phyloP scores from a whole-genome alignment of 2,329 filamentous ascomycete species.

The Aaosphaeria arxii region DNA sequence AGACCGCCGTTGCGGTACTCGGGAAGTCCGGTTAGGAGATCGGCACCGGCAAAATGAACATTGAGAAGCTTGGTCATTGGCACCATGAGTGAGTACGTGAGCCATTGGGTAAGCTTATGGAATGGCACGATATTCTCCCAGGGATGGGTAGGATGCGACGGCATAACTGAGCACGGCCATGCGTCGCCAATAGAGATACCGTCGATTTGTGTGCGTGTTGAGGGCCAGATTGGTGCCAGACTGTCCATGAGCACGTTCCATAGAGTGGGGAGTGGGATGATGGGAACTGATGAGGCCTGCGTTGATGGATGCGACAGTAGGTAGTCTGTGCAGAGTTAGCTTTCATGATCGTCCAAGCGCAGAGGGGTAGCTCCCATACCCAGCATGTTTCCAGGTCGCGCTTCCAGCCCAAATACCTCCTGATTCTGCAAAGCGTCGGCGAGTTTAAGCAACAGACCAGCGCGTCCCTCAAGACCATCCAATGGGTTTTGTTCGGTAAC shows the following conservation, averaged over 20 bases:
- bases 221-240: conserved; percentile 82
- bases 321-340: conserved; percentile 60
- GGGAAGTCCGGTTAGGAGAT: conserved; percentile 83
- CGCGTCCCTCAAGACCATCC: conserved; percentile 79
- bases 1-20: conserved; percentile 75
- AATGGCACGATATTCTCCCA: conserved; percentile 87
- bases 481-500: conserved; percentile 77
- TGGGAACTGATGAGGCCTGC: conserved; percentile 81
- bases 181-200: conserved; percentile 87
- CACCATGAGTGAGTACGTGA: conserved; percentile 90
- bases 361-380: conserved; percentile 53
- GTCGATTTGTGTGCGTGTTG: conserved; percentile 80
- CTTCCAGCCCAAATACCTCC: conserved; percentile 80
- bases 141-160: conserved; percentile 64
- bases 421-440: conserved; percentile 73
- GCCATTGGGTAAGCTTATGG: conserved; percentile 92
- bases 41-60: conserved; percentile 75
- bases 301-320: conserved; percentile 90
- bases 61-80: conserved; percentile 80
- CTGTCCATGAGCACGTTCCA: conserved; percentile 91
- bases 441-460: conserved; percentile 73
- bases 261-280: conserved; percentile 80
- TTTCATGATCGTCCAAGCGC: not conserved
- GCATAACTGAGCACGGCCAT: conserved; percentile 86
- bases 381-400: conserved; percentile 89